Base-by-base conservation (phyloP, 768 basidiomycete genomes). In the Udeniomyces megalosporus region DNA sequence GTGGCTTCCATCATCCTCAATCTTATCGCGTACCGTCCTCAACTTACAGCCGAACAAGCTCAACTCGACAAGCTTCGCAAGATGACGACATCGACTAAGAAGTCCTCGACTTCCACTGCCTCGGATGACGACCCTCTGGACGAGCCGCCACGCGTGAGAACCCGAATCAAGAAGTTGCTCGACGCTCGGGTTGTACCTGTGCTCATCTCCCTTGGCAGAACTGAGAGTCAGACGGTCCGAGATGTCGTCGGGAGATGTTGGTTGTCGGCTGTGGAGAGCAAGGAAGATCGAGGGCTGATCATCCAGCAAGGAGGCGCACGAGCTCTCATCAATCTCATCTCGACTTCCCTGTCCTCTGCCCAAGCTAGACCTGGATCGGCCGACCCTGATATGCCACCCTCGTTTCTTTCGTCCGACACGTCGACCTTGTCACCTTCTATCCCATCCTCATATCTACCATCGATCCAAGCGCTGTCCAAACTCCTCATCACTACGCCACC, bases 401-500 rank as follows among this genome's bases (percentile, higher is more conserved):
- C 54, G 7, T 26, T 52, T 17, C 50, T 52, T 26, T 26, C 62
- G 3, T n/a, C 44, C 22, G 14, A 55, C 55, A 6, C 24, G 4
- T 48, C 57, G 15, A 15, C 26, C 17, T 46, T 44, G 38, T 45
- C 56, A 6, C 2, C 12, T 14, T 26, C 35, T 58, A 17, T 55
- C 24, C 31, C 61, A 5, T 35, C 11, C 54, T 64, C 58, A 32
- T 44, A 26, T 20, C 53, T 73, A n/a, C 69, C 70, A 20, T 78
- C 89, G 0, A 80, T 88, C 29, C 93, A 97, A 72, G 91, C 90
- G 2, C 76, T 95, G 29, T 88, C 91, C 17, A 95, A 96, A 71
- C 82, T 99, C 29, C 77, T 88, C 49, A 97, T 97, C 69, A 96
- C 93, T 1, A 79, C 90, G 2, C 83, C 90, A 11, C 95, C 95